A percentile compares a stretch with the other conserved stretches of the same genome.
phyloP scores from a whole-genome alignment of 2,329 filamentous ascomycete species.

The Penicillium sclerotiorum region DNA sequence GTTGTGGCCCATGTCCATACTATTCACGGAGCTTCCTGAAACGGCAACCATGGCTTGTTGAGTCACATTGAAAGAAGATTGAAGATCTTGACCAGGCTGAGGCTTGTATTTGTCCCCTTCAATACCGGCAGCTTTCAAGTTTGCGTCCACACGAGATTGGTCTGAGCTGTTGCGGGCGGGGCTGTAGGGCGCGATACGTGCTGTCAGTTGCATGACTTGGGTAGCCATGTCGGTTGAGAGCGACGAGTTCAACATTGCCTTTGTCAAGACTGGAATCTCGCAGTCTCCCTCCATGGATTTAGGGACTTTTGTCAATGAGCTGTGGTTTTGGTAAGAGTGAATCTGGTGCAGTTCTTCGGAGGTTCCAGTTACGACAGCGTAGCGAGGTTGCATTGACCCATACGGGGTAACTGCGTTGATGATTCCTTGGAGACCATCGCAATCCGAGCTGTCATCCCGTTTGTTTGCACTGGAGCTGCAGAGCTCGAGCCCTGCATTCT shows the following conservation, averaged over 20 bases:
- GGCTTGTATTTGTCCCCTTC: conserved; percentile 2
- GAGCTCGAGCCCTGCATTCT: conserved; percentile 6
- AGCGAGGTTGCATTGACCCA: conserved; percentile 17
- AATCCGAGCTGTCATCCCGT: not conserved
- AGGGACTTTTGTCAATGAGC: conserved; percentile 3
- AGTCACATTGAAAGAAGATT: not conserved
- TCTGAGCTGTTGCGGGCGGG: conserved; percentile 10
- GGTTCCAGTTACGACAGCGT: conserved; percentile 16
- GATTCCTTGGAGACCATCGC: conserved; percentile 16
- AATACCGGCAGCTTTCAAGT: conserved; percentile 14
- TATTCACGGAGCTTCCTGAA: not conserved
- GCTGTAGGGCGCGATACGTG: conserved; percentile 13
- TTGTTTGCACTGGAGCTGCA: not conserved
- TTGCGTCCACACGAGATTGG: conserved; percentile 3
- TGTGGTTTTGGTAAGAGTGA: conserved; percentile 17
- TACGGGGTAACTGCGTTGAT: conserved; percentile 26
- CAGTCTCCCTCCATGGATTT: not conserved
- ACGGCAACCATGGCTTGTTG: not conserved
- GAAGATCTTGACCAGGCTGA: not conserved
- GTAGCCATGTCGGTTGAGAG: not conserved
- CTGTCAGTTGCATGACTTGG: conserved; percentile 13
- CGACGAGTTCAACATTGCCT: conserved; percentile 1
- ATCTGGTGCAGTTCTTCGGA: conserved; percentile 14
- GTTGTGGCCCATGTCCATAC: conserved; percentile 7
- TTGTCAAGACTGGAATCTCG: not conserved